phyloP scores from a whole-genome alignment of 1,284 basidiomycete species.

The Macrocystidia cucumis region DNA sequence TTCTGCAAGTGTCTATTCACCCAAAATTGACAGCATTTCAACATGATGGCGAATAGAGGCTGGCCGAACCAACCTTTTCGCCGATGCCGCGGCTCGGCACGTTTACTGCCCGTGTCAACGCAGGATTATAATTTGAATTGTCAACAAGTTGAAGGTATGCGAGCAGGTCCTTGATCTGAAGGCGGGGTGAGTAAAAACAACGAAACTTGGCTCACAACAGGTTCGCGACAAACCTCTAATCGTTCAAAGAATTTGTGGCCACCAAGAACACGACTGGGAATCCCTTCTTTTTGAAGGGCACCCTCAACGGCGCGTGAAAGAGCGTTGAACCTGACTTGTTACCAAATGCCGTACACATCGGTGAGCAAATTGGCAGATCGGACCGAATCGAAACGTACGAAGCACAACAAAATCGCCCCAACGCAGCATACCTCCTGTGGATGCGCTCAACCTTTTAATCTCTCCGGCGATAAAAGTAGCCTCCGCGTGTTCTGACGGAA shows the following conservation, averaged over 20 bases:
- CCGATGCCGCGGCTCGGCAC: conserved; percentile 73
- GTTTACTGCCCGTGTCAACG: conserved; percentile 76
- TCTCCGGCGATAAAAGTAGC: conserved; percentile 71
- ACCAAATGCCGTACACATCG: conserved; percentile 1
- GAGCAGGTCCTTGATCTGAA: conserved; percentile 78
- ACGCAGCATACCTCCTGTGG: conserved; percentile 64
- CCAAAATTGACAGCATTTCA: background rate
- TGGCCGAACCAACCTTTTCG: conserved; percentile 55
- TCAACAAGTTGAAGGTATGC: conserved; percentile 84
- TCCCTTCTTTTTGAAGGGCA: conserved; percentile 69
- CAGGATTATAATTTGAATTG: conserved; percentile 73
- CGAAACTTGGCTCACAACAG: background rate
- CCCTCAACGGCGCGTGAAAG: conserved; percentile 76
- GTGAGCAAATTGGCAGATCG: background rate
- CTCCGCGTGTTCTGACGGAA: conserved; percentile 49
- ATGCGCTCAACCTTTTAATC: conserved; percentile 72
- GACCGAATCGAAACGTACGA: conserved; percentile 50
- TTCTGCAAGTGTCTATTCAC: conserved; percentile 50
- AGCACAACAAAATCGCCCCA: conserved; percentile 79
- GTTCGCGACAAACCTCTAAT: conserved; percentile 41
- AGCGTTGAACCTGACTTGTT: conserved; percentile 75
- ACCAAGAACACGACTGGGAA: conserved; percentile 74
- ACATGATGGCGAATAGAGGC: background rate
- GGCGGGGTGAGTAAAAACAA: background rate
- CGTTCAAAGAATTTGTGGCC: conserved; percentile 89